Base-by-base conservation (phyloP, 2,329 filamentous ascomycete genomes). In the Blastomyces parvus region DNA sequence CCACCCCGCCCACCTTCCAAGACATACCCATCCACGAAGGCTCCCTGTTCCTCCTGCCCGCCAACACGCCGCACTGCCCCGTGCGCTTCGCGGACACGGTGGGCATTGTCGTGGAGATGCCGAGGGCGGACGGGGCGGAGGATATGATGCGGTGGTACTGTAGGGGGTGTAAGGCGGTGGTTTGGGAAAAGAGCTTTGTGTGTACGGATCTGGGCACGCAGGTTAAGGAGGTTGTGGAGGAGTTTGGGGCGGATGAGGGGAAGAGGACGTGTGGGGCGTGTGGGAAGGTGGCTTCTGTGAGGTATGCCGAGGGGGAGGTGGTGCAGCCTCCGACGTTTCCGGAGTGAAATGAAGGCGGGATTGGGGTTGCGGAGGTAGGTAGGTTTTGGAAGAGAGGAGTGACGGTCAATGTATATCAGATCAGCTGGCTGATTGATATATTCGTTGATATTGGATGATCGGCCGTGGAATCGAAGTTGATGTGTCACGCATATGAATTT, bases 51-150 rank as follows among this genome's bases (percentile, higher is more conserved):
- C 81, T 97, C 4, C 84, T 99, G 0, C 93, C 93, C 0, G 84
- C 87, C n/a, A 92, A 96, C 76, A 94, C 89, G n/a, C 93, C 93
- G 33, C 93, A 97, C 78, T 97, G 96, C 76, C 93, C 94, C 0
- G 90, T 97, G 42, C 86, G 93, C 64, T 97, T 97, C 77, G 89
- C 88, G 71, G 82, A 96, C 77, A 97, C 93, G 0, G 91, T 97
- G n/a, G 93, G 93, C 40, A 82, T 97, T 59, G 93, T 97, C 42
- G 81, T 97, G 64, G 93, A 97, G 81, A 90, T 96, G 81, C 84
- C 85, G 50, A 82, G 94, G 13, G 89, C 90, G 0, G 78, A 82
- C 48, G 85, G 77, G 4, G 86, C 85, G 36, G 67, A 92, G 63
- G 93, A 97, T 80, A 83, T 83, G 63, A 83, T 97, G 84, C 81